Evolutionary conservation across 805 yeast genomes (phyloP).

Genomic region (Scheffersomyces ergatensis): DNA sequence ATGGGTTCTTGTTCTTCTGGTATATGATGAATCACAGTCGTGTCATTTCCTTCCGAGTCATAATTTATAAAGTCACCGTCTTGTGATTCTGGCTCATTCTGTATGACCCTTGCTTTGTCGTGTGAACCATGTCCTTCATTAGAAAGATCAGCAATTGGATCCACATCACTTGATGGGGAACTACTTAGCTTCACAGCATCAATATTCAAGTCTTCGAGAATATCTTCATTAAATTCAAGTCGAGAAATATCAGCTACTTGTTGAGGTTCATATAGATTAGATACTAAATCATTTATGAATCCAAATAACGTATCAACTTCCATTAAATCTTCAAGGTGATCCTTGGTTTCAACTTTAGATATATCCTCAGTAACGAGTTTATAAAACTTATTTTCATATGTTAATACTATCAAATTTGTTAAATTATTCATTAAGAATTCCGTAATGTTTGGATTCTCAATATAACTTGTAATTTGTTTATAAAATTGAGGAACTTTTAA

Average conservation of each 20-base stretch:
- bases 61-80: too few species aligned
- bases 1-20: too few species aligned
- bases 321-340: conserved; percentile 43
- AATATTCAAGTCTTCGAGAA: conserved; percentile 18
- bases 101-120: too few species aligned
- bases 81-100: too few species aligned
- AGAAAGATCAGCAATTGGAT: too few species aligned
- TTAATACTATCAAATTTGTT: conserved; percentile 50
- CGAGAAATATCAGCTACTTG: conserved; percentile 1
- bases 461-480: conserved; percentile 49
- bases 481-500: conserved; percentile 57
- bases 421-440: conserved; percentile 28
- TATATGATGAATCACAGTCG: too few species aligned
- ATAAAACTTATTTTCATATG: conserved; percentile 53
- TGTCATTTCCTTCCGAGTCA: too few species aligned
- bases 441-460: conserved; percentile 50
- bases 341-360: conserved; percentile 18
- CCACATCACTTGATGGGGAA: too few species aligned
- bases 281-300: conserved; percentile 40
- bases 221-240: conserved; percentile 22
- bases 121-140: too few species aligned
- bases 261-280: conserved; percentile 19
- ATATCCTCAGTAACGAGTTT: conserved; percentile 21
- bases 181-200: neutral
- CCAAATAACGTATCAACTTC: conserved; percentile 61